Evolutionary conservation across 2,329 filamentous ascomycete genomes (phyloP), one percentile per base, ranked within the genome.

Genomic region (Sordariomycetes sp.): DNA sequence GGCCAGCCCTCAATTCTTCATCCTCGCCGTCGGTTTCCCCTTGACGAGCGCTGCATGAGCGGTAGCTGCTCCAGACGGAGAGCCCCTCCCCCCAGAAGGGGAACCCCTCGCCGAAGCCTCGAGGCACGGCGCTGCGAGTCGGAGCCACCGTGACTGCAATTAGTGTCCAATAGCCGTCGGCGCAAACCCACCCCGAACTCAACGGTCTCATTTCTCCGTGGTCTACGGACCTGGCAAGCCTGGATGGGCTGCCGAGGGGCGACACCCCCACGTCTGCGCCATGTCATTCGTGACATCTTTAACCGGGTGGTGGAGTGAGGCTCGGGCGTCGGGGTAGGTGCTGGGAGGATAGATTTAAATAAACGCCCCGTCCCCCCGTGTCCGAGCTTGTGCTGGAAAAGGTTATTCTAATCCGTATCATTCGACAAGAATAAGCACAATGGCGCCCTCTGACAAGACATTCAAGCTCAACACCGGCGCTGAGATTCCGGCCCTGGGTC

Each of bases 381-480:
- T n/a, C n/a, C n/a, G 23, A 25, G n/a, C n/a, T 25, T 9, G 23
- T 25, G 9, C 23, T 25, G n/a, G 9, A 25, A 25, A 9, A 9
- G 23, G n/a, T n/a, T 9, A 25, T 9, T 33, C 4, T 16, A 33
- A n/a, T 23, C 17, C 9, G 12, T 12, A 16, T 14, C 8, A 33
- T 21, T 37, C 6, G 9, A 31, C 3, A 8, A 30, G 21, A 30
- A 7, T 17, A n/a, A 10, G 32, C 36, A 50, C 35, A 41, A 78
- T 78, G 72, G 59, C 70, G 38, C n/a, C n/a, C n/a, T n/a, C n/a
- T n/a, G 63, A 65, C 43, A 63, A 68, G 42, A 64, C 61, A 16
- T 79, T 75, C 58, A 77, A 70, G 50, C 70, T 82, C 44, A 82
- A 82, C 63, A 79, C 66, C 24, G 76, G 76, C 38, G 58, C 64